Percentiles rank a stretch among this genome's conserved stretches.
Evolutionary conservation across 768 basidiomycete species (phyloP).

Genomic region (Tephrocybe sp.): DNA sequence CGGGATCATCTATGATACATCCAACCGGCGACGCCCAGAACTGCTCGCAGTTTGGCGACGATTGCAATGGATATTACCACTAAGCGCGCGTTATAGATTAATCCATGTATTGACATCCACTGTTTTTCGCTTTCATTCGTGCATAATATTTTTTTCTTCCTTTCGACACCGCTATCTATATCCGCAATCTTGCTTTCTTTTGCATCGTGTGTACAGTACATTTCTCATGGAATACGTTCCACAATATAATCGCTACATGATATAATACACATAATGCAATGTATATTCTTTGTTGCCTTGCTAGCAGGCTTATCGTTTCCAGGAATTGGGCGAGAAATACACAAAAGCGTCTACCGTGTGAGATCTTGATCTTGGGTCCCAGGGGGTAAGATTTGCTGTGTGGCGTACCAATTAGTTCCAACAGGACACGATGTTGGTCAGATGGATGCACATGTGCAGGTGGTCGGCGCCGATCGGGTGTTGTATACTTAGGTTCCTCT

Average conservation of each 20-base stretch:
- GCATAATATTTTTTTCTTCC: neutral
- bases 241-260: constrained; percentile 6
- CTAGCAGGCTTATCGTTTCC: neutral
- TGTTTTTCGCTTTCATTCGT: neutral
- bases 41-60: constrained; percentile 46
- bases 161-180: neutral
- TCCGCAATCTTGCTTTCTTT: constrained; percentile 4
- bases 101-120: no score
- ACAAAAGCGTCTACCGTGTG: neutral
- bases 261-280: neutral
- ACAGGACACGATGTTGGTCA: constrained; percentile 11
- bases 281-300: no score
- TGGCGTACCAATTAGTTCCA: constrained; percentile 16
- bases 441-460: constrained; percentile 4
- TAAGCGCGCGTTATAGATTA: constrained; percentile 18
- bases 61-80: constrained; percentile 38
- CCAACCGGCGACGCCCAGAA: constrained; percentile 35
- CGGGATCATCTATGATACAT: constrained; percentile 30
- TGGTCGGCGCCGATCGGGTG: no score
- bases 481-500: neutral
- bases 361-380: neutral
- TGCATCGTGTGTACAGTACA: constrained; percentile 16
- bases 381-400: constrained; percentile 6
- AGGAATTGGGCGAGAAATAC: neutral
- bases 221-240: constrained; percentile 11